These are phyloP conservation scores for Clonostachys solani DNA, from an alignment of 2,329 filamentous ascomycete genomes.

Conservation along the genomic window DNA sequence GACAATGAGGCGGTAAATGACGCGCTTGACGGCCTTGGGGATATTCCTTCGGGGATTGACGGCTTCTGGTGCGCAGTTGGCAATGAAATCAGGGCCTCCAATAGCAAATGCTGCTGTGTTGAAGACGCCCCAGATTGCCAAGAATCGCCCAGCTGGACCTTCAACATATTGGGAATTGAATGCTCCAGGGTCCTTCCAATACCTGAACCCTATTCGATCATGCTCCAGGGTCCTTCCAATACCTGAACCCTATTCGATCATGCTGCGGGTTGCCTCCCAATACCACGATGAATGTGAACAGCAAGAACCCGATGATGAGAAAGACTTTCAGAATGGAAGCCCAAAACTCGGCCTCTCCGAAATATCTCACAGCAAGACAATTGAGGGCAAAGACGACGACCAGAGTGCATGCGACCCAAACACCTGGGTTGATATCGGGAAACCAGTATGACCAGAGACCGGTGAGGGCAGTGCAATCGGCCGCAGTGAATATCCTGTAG, in stretches of 20 bases:
- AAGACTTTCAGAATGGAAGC: conserved; percentile 42
- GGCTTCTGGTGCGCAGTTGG: conserved; percentile 28
- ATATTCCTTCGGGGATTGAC: conserved; percentile 26
- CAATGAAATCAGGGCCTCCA: conserved; percentile 32
- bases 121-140: conserved; percentile 38
- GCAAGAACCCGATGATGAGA: conserved; percentile 42
- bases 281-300: conserved; percentile 43
- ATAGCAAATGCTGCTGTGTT: conserved; percentile 39
- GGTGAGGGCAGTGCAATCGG: conserved; percentile 36
- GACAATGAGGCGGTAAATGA: conserved; percentile 26
- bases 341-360: conserved; percentile 54
- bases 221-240: too few relatives aligned
- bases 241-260: conserved; percentile 37
- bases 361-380: conserved; percentile 34
- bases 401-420: conserved; percentile 29
- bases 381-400: conserved; percentile 29
- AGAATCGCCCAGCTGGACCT: conserved; percentile 31
- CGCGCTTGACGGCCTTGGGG: conserved; percentile 22
- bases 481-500: too few relatives aligned
- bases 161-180: conserved; percentile 33
- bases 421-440: conserved; percentile 15
- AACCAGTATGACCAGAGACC: conserved; percentile 43
- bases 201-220: too few relatives aligned
- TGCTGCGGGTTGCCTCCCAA: conserved; percentile 37
- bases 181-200: conserved; percentile 36